Conservation (phyloP, 495 filamentous ascomycete species). For the Penicillium riverlandense region DNA sequence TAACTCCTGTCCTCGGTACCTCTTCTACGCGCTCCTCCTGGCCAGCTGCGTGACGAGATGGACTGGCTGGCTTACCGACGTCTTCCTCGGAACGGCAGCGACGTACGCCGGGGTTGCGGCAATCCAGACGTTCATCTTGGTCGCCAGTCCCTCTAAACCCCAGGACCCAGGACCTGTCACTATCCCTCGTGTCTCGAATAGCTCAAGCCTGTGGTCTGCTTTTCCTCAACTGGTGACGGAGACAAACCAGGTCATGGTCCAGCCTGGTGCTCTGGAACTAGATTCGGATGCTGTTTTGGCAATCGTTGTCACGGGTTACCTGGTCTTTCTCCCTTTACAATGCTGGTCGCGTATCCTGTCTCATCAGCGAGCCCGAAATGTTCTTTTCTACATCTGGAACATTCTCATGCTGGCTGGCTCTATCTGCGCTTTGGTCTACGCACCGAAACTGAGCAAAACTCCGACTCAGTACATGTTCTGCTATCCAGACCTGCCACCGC, state of each 20-base stretch:
- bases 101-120: slow-evolving; percentile 30
- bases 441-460: slow-evolving; percentile 4
- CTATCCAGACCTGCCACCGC: slow-evolving; percentile 18
- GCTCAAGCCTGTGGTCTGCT: slow-evolving; percentile 6
- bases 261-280: slow-evolving; percentile 22
- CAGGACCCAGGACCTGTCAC: slow-evolving; percentile 10
- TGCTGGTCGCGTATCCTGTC: slow-evolving; percentile 25
- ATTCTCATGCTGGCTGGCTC: slow-evolving; percentile 25
- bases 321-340: slow-evolving; percentile 29
- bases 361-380: slow-evolving; percentile 14
- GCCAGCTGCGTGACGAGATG: slow-evolving; percentile 24
- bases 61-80: slow-evolving; percentile 27
- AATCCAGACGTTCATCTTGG: slow-evolving; percentile 27
- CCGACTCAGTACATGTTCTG: slow-evolving; percentile 29
- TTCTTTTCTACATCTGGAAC: slow-evolving; percentile 26
- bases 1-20: slow-evolving; percentile 27
- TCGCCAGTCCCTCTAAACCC: slow-evolving; percentile 9
- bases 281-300: slow-evolving; percentile 29
- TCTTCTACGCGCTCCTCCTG: slow-evolving; percentile 26
- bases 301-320: slow-evolving; percentile 30
- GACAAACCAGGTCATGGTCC: slow-evolving; percentile 9
- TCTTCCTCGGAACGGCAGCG: slow-evolving; percentile 25
- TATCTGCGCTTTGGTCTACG: slow-evolving; percentile 21
- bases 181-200: slow-evolving; percentile 17
- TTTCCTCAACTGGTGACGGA: slow-evolving; percentile 22